Base-by-base conservation (phyloP, 768 basidiomycete genomes). In the Hysterangium stoloniferum region DNA sequence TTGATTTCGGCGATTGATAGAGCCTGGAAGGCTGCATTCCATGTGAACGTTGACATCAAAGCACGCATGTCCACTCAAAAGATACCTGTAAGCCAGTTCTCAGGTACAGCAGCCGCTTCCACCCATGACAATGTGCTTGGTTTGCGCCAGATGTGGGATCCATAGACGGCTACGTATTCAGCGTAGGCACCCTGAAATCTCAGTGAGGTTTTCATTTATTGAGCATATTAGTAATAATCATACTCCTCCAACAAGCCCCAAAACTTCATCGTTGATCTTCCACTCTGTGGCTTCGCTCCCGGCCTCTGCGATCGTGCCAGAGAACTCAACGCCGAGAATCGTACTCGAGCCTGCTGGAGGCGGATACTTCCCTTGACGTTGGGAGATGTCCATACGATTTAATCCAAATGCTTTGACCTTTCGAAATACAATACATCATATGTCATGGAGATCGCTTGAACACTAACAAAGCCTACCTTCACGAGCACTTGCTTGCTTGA, bases 301-400 rank as follows among this genome's bases (percentile, higher is more conserved):
- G 12, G 84, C 56, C 42, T 76, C 70, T 32, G 71, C 66, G 42
- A 91, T 72, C 2, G 60, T 62, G 4, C 89, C 87, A 20, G 89
- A 79, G 62, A 94, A 95, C 64, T 95, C 93, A 37, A 92, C 86
- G 3, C 93, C 91, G 7, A 94, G 73, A 61, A 93, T 82, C 6
- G 72, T 66, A 31, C 84, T 82, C 17, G 79, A 76, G 35, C 82
- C 84, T n/a, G 81, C 73, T 27, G 91, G 90, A n/a, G 75, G 66
- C 15, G 86, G 83, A 62, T 92, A 92, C n/a, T 62, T 58, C 1
- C 84, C 86, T 60, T 80, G 72, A 5, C 84, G 77, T 63, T 89
- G 91, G 5, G 56, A 45, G 48, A 90, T 72, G 60, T 94, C 91
- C 89, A 89, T 83, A 27, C 92, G 76, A 66, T 94, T 94, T 53